phyloP scores from a whole-genome alignment of 2,329 filamentous ascomycete genomes.

The Trichothecium roseum region DNA sequence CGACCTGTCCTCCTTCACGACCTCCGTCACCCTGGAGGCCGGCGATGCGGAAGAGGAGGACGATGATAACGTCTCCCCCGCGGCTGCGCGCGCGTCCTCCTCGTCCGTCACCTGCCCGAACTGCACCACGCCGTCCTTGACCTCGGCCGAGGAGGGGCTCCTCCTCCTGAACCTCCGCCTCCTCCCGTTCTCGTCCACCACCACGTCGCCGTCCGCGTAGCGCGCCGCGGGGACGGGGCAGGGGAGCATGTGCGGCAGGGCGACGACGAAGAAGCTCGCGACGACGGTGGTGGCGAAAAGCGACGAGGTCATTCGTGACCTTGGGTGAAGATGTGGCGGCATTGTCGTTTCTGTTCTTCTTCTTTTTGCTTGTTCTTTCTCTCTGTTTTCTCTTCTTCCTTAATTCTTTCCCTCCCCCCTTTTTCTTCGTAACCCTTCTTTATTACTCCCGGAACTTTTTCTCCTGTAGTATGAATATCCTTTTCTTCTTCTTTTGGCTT shows the following conservation, averaged over 20 bases:
- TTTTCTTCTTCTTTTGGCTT: too few species aligned
- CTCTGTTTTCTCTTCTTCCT: too few species aligned
- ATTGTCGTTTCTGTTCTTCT: constrained; percentile 31
- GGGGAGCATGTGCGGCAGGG: constrained; percentile 78
- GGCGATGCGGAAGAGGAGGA: too few species aligned
- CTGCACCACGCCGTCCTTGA: constrained; percentile 36
- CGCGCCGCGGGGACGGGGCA: constrained; percentile 74
- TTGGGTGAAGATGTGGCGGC: constrained; percentile 84
- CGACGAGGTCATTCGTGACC: constrained; percentile 85
- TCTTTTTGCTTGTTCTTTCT: background rate
- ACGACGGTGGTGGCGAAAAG: constrained; percentile 90
- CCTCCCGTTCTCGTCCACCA: constrained; percentile 34
- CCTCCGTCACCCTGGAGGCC: too few species aligned
- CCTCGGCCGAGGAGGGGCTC: constrained; percentile 18
- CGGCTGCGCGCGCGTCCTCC: constrained; percentile 22
- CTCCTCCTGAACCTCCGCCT: constrained; percentile 33
- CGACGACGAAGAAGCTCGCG: constrained; percentile 86
- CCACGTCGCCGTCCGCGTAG: constrained; percentile 58
- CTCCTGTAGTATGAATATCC: too few species aligned
- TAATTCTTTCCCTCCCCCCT: too few species aligned
- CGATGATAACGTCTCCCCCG: too few species aligned
- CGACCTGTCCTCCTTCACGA: constrained; percentile 24
- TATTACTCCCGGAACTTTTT: too few species aligned
- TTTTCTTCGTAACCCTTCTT: too few species aligned
- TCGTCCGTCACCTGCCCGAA: constrained; percentile 31